Evolutionary conservation across 1,284 basidiomycete species (phyloP).

Genomic region (Mycosarcoma maydis): DNA sequence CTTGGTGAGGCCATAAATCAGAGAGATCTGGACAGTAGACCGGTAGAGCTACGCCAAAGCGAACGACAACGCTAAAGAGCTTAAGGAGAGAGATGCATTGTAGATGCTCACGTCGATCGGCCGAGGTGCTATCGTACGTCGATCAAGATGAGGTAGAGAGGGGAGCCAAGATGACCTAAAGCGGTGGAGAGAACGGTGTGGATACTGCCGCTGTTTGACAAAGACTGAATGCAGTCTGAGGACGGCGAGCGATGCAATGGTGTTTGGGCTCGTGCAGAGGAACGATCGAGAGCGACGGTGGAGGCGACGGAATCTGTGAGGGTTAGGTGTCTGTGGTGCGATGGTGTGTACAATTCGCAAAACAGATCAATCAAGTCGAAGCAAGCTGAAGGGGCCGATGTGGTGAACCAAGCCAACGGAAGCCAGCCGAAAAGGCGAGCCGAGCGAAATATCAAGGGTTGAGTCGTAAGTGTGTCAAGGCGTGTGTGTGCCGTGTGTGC

Average conservation of each 20-base stretch:
- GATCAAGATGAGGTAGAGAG: too few species aligned
- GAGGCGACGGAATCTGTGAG: background rate
- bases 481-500: background rate
- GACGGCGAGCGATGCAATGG: too few species aligned
- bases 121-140: background rate
- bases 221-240: background rate
- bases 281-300: too few species aligned
- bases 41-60: slow-evolving; percentile 6
- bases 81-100: slow-evolving; percentile 22
- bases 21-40: too few species aligned
- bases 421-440: background rate
- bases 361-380: too few species aligned
- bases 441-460: background rate
- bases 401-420: background rate
- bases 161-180: too few species aligned
- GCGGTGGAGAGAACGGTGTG: too few species aligned
- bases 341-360: too few species aligned
- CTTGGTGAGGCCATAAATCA: slow-evolving; percentile 10
- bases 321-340: background rate
- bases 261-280: too few species aligned
- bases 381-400: background rate
- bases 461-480: background rate
- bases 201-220: background rate
- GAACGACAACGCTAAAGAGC: background rate
- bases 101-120: background rate